Base-by-base conservation (phyloP, 1,284 basidiomycete species). In the Bjerkandera adusta region DNA sequence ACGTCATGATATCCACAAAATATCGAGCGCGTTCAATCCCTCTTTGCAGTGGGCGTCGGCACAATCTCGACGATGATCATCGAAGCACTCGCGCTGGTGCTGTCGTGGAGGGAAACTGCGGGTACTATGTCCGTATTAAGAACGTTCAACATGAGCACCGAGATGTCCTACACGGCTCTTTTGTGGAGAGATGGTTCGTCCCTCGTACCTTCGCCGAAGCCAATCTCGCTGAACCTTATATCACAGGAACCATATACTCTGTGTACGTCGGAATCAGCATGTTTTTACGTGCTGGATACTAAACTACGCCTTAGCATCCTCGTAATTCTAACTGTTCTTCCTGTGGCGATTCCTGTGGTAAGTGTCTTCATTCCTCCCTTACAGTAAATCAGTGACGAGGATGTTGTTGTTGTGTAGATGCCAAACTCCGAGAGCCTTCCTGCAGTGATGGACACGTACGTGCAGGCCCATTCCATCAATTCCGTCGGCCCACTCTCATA, bases 201-300 rank as follows among this genome's bases (percentile, higher is more conserved):
- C 11, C n/a, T n/a, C n/a, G 26, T 8, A 16, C 15, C 16, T 7
- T 24, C 6, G 20, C 3, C 18, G 5, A 13, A 13, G 6, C 6
- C 15, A 15, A 13, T 43, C 20, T n/a, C n/a, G n/a, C n/a, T n/a
- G n/a, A n/a, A n/a, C n/a, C 33, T 39, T 22, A 27, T 6, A 13
- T 24, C 38, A 24, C 20, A 48, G 47, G 47, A 18, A 48, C 47
- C 6, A 32, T 48, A 8, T 48, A 48, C 42, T 48, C 44, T 30
- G n/a, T 40, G 47, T 48, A 12, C 8, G 47, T 27, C 7, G 24
- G 12, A 15, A 22, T 29, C 7, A 6, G 15, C 30, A 15, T 10
- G 8, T 20, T 8, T 13, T 10, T 12, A n/a, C n/a, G n/a, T 13
- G 5, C 11, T 16, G 11, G 15, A 27, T 43, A 18, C 32, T n/a